phyloP scores from a whole-genome alignment of 169 alveolate species.

The Amoebophrya sp. region DNA sequence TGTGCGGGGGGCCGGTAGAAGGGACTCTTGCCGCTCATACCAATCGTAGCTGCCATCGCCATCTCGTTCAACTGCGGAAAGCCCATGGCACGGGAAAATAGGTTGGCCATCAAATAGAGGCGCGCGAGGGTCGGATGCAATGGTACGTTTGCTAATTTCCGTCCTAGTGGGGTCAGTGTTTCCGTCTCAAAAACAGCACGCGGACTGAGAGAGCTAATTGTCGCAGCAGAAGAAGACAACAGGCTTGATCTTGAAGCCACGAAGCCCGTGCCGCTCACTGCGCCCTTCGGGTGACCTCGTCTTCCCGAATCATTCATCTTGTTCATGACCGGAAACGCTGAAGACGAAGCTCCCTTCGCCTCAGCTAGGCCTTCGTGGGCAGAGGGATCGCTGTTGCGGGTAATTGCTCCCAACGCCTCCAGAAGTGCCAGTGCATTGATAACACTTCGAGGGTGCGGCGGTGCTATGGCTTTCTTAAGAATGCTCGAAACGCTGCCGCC shows the following conservation, averaged over 20 bases:
- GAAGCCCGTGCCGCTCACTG: too few species aligned
- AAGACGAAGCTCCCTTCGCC: too few species aligned
- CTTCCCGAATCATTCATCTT: too few species aligned
- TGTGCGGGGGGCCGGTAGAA: too few species aligned
- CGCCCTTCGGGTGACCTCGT: too few species aligned
- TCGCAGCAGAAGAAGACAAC: too few species aligned
- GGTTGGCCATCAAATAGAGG: neutral
- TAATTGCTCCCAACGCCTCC: neutral
- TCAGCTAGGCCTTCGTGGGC: too few species aligned
- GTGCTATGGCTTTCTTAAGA: neutral
- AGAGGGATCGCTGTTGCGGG: too few species aligned
- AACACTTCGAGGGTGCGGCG: neutral
- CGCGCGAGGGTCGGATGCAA: neutral
- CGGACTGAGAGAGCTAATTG: neutral
- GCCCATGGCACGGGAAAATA: neutral
- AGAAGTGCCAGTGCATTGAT: neutral
- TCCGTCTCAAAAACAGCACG: neutral
- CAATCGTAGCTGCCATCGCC: too few species aligned
- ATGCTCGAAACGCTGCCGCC: neutral
- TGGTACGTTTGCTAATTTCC: neutral
- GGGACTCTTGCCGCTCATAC: too few species aligned
- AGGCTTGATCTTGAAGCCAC: too few species aligned
- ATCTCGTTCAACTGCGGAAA: neutral
- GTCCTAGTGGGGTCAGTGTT: neutral
- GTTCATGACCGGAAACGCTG: too few species aligned